Conservation (phyloP, 345 rosid genomes). For the Acer saccharum region DNA sequence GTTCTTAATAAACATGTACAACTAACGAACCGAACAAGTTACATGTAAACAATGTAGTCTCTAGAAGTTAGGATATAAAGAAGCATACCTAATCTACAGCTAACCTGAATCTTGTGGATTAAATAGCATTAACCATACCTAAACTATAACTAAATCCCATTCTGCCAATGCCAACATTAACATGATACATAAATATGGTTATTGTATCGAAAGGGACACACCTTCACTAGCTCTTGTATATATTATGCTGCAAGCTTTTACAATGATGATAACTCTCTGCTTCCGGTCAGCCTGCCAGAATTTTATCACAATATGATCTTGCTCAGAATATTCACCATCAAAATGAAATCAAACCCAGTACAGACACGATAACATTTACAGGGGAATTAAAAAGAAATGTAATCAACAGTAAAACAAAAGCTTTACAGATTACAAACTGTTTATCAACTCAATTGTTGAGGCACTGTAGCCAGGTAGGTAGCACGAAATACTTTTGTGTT, state of each 20-base stretch:
- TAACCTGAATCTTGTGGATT: background rate
- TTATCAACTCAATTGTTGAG: background rate
- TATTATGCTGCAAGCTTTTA: background rate
- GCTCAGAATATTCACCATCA: background rate
- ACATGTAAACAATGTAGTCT: constrained; percentile 8
- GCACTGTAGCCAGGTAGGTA: background rate
- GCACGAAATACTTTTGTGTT: background rate
- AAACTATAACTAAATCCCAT: constrained; percentile 4
- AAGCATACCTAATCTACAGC: constrained; percentile 16
- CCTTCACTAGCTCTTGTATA: background rate
- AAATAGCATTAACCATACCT: constrained; percentile 9
- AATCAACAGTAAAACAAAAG: background rate
- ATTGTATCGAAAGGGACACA: constrained; percentile 7
- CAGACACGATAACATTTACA: background rate
- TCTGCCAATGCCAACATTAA: constrained; percentile 1
- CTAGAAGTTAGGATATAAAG: constrained; percentile 2
- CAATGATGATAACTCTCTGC: background rate
- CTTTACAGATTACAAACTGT: background rate
- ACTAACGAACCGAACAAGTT: background rate
- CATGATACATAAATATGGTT: constrained; percentile 2
- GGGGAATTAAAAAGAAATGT: background rate
- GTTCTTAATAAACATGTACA: constrained; percentile 17
- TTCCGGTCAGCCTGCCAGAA: constrained; percentile 15
- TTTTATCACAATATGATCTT: background rate
- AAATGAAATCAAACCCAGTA: background rate